phyloP scores from a whole-genome alignment of 768 basidiomycete genomes.

The Termitomyces sp. region DNA sequence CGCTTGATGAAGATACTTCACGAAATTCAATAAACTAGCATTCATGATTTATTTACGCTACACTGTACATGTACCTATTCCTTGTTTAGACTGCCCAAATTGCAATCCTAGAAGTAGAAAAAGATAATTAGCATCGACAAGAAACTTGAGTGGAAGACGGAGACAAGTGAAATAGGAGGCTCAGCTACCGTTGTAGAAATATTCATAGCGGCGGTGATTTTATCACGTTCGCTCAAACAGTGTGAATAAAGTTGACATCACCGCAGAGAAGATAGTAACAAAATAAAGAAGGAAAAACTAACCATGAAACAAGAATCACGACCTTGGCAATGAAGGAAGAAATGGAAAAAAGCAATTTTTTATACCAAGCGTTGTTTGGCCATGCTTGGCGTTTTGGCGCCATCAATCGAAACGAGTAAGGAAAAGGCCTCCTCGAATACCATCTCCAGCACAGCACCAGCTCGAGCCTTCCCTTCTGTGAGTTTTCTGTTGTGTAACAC shows the following conservation, averaged over 20 bases:
- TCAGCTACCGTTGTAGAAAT: conserved; percentile 88
- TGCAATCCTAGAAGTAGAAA: conserved; percentile 7
- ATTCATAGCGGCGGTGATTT: conserved; percentile 41
- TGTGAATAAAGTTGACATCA: conserved; percentile 71
- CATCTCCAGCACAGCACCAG: background rate
- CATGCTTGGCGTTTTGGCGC: conserved; percentile 10
- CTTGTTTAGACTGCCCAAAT: background rate
- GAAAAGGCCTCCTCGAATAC: background rate
- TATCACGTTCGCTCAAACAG: conserved; percentile 57
- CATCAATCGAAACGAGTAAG: conserved; percentile 7
- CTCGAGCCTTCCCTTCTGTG: background rate
- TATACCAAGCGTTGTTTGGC: conserved; percentile 15
- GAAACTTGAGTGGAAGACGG: background rate
- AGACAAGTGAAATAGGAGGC: conserved; percentile 18
- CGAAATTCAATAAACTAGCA: conserved; percentile 6
- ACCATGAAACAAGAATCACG: conserved; percentile 13
- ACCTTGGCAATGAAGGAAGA: background rate
- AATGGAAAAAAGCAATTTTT: conserved; percentile 2
- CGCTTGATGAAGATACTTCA: conserved; percentile 55
- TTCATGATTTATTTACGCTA: background rate
- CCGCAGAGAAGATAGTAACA: conserved; percentile 15
- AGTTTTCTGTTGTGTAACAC: background rate
- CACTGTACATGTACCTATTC: background rate
- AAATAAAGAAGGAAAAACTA: conserved; percentile 12
- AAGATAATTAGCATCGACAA: conserved; percentile 2